phyloP scores from a whole-genome alignment of 2,329 filamentous ascomycete genomes.

The Cercospora sp. region DNA sequence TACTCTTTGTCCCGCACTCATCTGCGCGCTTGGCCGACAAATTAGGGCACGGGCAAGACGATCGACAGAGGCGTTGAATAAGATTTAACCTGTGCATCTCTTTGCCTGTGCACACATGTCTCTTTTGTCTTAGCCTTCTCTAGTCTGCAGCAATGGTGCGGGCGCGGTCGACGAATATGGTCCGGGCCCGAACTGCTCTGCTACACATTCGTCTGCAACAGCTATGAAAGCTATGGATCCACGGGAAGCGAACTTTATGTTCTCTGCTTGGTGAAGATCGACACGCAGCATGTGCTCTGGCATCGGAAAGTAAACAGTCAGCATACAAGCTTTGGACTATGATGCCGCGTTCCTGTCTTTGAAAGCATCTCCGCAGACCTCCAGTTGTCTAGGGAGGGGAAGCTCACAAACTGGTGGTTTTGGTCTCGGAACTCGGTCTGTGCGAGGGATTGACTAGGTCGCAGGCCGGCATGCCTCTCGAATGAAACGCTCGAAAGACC shows the following conservation, averaged over 20 bases:
- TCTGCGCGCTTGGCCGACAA: not conserved
- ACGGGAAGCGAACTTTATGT: not conserved
- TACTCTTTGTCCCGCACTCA: not conserved
- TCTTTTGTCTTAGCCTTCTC: not conserved
- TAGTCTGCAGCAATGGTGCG: not conserved
- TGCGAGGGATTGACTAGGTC: not conserved
- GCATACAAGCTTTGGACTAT: not conserved
- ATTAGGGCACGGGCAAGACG: not conserved
- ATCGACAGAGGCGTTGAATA: not conserved
- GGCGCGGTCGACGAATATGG: not conserved
- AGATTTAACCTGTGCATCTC: not conserved
- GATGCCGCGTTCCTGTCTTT: not conserved
- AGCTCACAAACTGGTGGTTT: not conserved
- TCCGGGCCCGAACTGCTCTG: not conserved
- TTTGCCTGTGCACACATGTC: not conserved
- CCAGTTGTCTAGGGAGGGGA: not conserved
- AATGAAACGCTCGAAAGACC: not conserved
- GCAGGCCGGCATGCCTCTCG: not conserved
- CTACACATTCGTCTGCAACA: not conserved
- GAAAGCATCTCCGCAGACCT: not conserved
- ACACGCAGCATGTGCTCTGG: not conserved
- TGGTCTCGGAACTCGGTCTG: not conserved
- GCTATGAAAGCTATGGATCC: not conserved
- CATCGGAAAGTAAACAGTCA: not conserved
- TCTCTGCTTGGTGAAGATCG: not conserved